These are phyloP conservation scores for Mycena venus DNA, from an alignment of 768 basidiomycete species.

Conservation along the genomic window DNA sequence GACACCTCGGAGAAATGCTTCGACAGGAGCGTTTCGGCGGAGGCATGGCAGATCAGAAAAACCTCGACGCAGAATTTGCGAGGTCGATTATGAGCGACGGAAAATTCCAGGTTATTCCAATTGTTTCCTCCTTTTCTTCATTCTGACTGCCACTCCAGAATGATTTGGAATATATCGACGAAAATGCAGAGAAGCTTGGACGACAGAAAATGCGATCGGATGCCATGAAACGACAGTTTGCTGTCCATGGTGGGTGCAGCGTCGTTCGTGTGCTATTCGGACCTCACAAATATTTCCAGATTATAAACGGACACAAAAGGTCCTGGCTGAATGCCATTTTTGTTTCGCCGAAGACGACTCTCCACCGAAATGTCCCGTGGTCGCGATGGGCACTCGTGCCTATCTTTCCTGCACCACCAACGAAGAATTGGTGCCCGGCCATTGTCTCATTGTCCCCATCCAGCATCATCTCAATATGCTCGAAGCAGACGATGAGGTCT, in stretches of 20 bases:
- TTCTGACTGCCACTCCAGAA: conserved; percentile 58
- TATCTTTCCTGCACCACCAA: conserved; percentile 92
- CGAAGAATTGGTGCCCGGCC: conserved; percentile 92
- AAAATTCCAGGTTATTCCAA: conserved; percentile 78
- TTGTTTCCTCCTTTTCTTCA: background rate
- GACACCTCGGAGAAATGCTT: conserved; percentile 91
- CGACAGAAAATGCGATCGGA: conserved; percentile 97
- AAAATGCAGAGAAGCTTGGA: conserved; percentile 93
- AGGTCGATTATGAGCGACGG: conserved; percentile 89
- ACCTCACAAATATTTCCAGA: conserved; percentile 61
- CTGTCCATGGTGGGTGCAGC: conserved; percentile 82
- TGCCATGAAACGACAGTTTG: conserved; percentile 96
- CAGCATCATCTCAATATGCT: conserved; percentile 93
- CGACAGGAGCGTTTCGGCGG: conserved; percentile 93
- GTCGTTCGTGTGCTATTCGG: background rate
- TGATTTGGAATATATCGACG: conserved; percentile 95
- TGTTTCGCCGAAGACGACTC: conserved; percentile 96
- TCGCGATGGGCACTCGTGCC: conserved; percentile 91
- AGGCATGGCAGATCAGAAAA: conserved; percentile 92
- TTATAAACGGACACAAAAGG: conserved; percentile 95
- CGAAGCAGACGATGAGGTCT: conserved; percentile 96
- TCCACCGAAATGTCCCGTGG: conserved; percentile 86
- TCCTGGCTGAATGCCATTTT: conserved; percentile 85
- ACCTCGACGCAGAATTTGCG: conserved; percentile 92
- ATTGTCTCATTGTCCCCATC: conserved; percentile 95